phyloP scores from a whole-genome alignment of 2,329 filamentous ascomycete genomes.

The Pseudogymnoascus sp. region DNA sequence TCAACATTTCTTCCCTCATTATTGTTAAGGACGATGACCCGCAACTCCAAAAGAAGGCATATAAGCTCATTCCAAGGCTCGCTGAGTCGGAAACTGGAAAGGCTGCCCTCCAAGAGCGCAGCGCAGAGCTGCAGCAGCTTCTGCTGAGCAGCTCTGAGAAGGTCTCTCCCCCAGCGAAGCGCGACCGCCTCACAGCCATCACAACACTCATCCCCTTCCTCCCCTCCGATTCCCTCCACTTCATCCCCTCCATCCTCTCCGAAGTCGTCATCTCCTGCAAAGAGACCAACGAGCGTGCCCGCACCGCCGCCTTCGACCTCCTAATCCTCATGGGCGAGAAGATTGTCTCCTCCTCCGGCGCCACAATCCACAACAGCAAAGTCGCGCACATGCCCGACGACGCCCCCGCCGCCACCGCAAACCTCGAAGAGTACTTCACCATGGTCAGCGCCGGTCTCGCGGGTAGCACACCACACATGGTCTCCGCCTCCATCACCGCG shows the following conservation, averaged over 20 bases:
- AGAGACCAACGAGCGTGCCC: slow-evolving; percentile 91
- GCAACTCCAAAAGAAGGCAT: slow-evolving; percentile 96
- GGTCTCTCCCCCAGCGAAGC: slow-evolving; percentile 74
- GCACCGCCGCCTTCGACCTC: slow-evolving; percentile 81
- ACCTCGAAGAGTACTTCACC: slow-evolving; percentile 90
- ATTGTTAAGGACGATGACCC: slow-evolving; percentile 76
- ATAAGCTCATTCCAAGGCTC: slow-evolving; percentile 91
- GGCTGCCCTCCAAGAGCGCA: slow-evolving; percentile 67
- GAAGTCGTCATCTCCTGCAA: slow-evolving; percentile 96
- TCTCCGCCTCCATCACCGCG: slow-evolving; percentile 92
- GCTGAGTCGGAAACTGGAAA: slow-evolving; percentile 71
- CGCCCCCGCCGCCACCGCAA: slow-evolving; percentile 68
- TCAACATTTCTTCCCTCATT: slow-evolving; percentile 76
- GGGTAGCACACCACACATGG: slow-evolving; percentile 90
- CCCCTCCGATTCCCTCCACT: slow-evolving; percentile 71
- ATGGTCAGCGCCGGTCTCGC: slow-evolving; percentile 97
- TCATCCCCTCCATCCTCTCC: slow-evolving; percentile 82
- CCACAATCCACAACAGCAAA: slow-evolving; percentile 73
- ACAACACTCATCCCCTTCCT: slow-evolving; percentile 71
- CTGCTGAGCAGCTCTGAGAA: slow-evolving; percentile 73
- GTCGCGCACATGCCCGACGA: slow-evolving; percentile 80
- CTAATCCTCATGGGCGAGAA: slow-evolving; percentile 81
- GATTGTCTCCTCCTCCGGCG: slow-evolving; percentile 58
- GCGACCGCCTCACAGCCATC: slow-evolving; percentile 79
- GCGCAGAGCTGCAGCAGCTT: slow-evolving; percentile 70